Percentiles rank a stretch among this genome's conserved stretches.
These are phyloP conservation scores for Hanseniaspora hatyaiensis DNA, from an alignment of 805 yeast species.

Conservation along the genomic window DNA sequence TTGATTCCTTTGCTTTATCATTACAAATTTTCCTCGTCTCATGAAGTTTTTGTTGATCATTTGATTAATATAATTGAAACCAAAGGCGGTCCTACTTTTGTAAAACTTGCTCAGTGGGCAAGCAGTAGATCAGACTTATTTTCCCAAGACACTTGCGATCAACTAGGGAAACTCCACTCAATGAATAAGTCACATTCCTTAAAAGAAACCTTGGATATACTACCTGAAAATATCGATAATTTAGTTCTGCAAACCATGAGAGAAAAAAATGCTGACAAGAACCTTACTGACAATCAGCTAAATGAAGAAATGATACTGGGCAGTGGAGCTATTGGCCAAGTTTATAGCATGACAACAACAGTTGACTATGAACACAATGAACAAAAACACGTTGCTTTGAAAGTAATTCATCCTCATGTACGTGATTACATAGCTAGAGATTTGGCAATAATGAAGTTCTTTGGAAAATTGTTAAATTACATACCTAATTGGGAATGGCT, in stretches of 20 bases:
- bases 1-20: constrained; percentile 6
- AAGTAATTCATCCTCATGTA: constrained; percentile 84
- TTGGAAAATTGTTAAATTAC: constrained; percentile 56
- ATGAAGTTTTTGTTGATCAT: constrained; percentile 1
- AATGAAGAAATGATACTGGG: constrained; percentile 72
- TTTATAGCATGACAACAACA: constrained; percentile 36
- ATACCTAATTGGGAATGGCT: constrained; percentile 98
- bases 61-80: constrained; percentile 3
- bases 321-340: constrained; percentile 98
- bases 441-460: constrained; percentile 66
- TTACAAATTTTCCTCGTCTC: constrained; percentile 4
- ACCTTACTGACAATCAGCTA: background rate
- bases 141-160: constrained; percentile 64
- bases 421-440: constrained; percentile 64
- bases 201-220: constrained; percentile 43
- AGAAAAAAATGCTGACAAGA: background rate
- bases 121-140: constrained; percentile 93
- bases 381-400: constrained; percentile 51
- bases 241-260: background rate
- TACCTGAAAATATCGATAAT: constrained; percentile 30
- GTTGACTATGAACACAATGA: constrained; percentile 46
- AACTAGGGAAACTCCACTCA: constrained; percentile 68
- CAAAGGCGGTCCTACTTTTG: constrained; percentile 80
- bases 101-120: constrained; percentile 96
- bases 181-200: constrained; percentile 67